Conservation (phyloP, 2,329 filamentous ascomycete genomes). For the Claviceps monticola region DNA sequence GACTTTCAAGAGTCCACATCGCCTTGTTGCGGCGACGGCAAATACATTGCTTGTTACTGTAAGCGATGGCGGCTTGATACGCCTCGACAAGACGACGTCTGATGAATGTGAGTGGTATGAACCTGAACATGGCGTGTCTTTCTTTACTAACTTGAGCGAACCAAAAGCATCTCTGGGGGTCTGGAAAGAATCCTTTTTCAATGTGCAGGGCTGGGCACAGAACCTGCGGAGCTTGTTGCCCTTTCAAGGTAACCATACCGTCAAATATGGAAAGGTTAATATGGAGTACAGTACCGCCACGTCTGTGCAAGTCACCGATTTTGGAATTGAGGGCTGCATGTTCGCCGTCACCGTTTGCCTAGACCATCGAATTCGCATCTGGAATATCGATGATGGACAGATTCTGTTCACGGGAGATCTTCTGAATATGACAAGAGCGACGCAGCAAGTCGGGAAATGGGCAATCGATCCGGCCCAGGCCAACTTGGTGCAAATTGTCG, state of each 20-base stretch:
- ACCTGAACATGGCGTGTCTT: neutral
- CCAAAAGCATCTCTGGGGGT: conserved; percentile 13
- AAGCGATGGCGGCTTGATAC: conserved; percentile 63
- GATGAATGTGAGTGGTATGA: conserved; percentile 29
- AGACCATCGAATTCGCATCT: conserved; percentile 78
- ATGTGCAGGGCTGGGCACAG: conserved; percentile 57
- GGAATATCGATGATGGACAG: conserved; percentile 74
- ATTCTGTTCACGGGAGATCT: conserved; percentile 68
- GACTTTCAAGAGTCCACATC: conserved; percentile 64
- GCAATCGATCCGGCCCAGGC: conserved; percentile 66
- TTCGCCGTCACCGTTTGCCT: conserved; percentile 71
- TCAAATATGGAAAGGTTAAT: conserved; percentile 48
- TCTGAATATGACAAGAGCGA: conserved; percentile 49
- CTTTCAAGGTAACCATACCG: conserved; percentile 49
- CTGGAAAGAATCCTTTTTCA: conserved; percentile 64
- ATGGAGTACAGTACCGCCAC: conserved; percentile 56
- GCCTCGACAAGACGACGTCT: conserved; percentile 46
- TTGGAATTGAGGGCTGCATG: conserved; percentile 34
- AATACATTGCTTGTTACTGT: conserved; percentile 69
- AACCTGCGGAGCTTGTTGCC: conserved; percentile 52
- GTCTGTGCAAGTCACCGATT: conserved; percentile 40
- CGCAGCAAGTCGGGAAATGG: conserved; percentile 59
- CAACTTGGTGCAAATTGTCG: conserved; percentile 61
- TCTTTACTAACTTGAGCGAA: neutral
- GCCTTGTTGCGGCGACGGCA: conserved; percentile 60